Evolutionary conservation across 495 filamentous ascomycete species (phyloP).

Genomic region (Penicillium cosmopolitanum): DNA sequence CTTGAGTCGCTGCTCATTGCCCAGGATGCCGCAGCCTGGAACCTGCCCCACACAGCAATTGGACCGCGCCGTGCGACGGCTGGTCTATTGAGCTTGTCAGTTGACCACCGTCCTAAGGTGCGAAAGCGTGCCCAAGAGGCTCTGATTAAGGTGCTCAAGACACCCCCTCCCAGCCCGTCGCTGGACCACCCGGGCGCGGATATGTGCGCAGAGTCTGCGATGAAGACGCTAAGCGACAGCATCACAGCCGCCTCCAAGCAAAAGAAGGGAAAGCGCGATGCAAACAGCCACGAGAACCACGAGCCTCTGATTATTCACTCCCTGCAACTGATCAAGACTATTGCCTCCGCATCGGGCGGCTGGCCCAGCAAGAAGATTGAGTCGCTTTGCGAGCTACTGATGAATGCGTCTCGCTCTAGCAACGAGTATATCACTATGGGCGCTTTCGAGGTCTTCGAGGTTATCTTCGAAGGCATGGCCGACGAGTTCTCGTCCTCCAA

Average conservation of each 20-base stretch:
- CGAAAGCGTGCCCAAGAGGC: slow-evolving; percentile 93
- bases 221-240: slow-evolving; percentile 73
- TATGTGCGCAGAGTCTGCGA: slow-evolving; percentile 90
- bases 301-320: slow-evolving; percentile 89
- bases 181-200: slow-evolving; percentile 91
- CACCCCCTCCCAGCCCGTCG: slow-evolving; percentile 83
- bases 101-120: slow-evolving; percentile 92
- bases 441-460: slow-evolving; percentile 95
- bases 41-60: slow-evolving; percentile 77
- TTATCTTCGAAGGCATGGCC: slow-evolving; percentile 88
- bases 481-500: slow-evolving; percentile 85
- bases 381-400: slow-evolving; percentile 81
- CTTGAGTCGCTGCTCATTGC: slow-evolving; percentile 85
- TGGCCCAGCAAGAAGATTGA: slow-evolving; percentile 99
- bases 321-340: slow-evolving; percentile 84
- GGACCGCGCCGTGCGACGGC: slow-evolving; percentile 87
- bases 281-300: slow-evolving; percentile 55
- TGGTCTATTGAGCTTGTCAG: slow-evolving; percentile 78
- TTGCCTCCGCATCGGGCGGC: slow-evolving; percentile 82
- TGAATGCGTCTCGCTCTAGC: slow-evolving; percentile 81
- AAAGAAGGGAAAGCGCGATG: slow-evolving; percentile 61
- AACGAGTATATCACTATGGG: slow-evolving; percentile 96
- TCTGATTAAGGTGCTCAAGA: slow-evolving; percentile 76
- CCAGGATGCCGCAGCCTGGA: slow-evolving; percentile 87
- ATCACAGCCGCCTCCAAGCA: slow-evolving; percentile 65